Conservation (phyloP, 208 protist genomes). For the Crithidia bombi region DNA sequence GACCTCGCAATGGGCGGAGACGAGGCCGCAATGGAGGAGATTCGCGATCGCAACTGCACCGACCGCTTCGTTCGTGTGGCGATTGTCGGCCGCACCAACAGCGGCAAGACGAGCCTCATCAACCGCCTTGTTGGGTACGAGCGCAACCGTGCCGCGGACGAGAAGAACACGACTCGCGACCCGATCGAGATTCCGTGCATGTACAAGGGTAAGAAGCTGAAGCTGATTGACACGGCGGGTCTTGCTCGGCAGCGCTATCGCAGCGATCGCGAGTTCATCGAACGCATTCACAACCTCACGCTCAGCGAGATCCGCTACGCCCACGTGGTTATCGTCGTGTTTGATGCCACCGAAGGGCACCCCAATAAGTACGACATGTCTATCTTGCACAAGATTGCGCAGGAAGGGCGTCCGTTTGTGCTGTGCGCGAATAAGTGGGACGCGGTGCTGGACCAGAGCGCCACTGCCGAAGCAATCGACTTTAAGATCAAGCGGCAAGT, state of each 20-base stretch:
- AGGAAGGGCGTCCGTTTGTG: slow-evolving; percentile 88
- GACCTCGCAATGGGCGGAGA: slow-evolving; percentile 85
- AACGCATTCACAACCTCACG: slow-evolving; percentile 75
- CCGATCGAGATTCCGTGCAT: slow-evolving; percentile 86
- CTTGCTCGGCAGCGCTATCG: slow-evolving; percentile 76
- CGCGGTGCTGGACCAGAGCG: slow-evolving; percentile 85
- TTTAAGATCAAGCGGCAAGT: slow-evolving; percentile 93
- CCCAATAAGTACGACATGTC: slow-evolving; percentile 94
- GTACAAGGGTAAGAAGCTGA: slow-evolving; percentile 90
- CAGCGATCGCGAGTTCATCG: slow-evolving; percentile 84
- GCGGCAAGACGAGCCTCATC: slow-evolving; percentile 93
- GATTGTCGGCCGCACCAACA: slow-evolving; percentile 93
- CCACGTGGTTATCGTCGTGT: slow-evolving; percentile 89
- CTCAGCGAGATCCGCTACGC: slow-evolving; percentile 85
- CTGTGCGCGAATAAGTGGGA: slow-evolving; percentile 95
- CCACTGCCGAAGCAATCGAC: slow-evolving; percentile 92
- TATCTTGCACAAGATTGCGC: slow-evolving; percentile 80
- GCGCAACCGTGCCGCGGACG: slow-evolving; percentile 77
- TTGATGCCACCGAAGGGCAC: slow-evolving; percentile 92
- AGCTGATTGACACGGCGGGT: slow-evolving; percentile 91
- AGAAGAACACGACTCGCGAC: slow-evolving; percentile 92
- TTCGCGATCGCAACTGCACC: slow-evolving; percentile 81
- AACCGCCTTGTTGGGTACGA: slow-evolving; percentile 94
- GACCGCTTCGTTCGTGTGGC: slow-evolving; percentile 90
- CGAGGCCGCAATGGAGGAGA: slow-evolving; percentile 87